phyloP scores from a whole-genome alignment of 2,329 filamentous ascomycete genomes.

The Ophiobolus disseminans region DNA sequence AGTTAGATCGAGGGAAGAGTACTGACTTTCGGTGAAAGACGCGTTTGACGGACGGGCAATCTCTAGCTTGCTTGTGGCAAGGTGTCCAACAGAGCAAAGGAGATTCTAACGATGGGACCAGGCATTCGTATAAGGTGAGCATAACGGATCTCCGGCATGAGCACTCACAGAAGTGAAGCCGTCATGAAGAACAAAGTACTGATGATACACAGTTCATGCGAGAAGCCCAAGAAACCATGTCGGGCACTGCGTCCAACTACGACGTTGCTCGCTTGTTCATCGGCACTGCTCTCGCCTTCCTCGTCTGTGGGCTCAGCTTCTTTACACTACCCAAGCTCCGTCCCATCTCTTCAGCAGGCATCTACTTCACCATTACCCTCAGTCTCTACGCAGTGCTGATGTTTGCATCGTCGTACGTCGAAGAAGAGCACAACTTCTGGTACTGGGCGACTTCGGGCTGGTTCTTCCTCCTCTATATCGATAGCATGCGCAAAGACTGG shows the following conservation, averaged over 20 bases:
- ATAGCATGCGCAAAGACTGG: slow-evolving; percentile 40
- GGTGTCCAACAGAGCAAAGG: slow-evolving; percentile 22
- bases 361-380: slow-evolving; percentile 47
- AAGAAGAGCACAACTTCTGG: slow-evolving; percentile 99
- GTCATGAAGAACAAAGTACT: slow-evolving; percentile 5
- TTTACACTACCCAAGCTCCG: slow-evolving; percentile 43
- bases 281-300: slow-evolving; percentile 55
- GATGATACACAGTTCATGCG: slow-evolving; percentile 64
- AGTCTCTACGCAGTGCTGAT: slow-evolving; percentile 80
- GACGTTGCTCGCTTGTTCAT: slow-evolving; percentile 68
- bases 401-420: slow-evolving; percentile 97
- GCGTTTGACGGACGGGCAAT: slow-evolving; percentile 32
- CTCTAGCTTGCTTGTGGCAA: slow-evolving; percentile 74
- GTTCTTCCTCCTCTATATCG: slow-evolving; percentile 60
- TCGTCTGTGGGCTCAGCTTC: slow-evolving; percentile 51
- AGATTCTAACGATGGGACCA: slow-evolving; percentile 38
- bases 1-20: neutral
- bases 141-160: neutral
- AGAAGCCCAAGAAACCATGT: slow-evolving; percentile 79
- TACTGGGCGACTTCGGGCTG: slow-evolving; percentile 85
- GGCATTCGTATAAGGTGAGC: neutral
- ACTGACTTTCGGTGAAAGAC: slow-evolving; percentile 6
- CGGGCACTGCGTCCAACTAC: slow-evolving; percentile 91
- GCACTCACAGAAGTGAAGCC: neutral
- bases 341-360: slow-evolving; percentile 59